Base-by-base conservation (phyloP, 106 monocot species). In the Acorus calamus region DNA sequence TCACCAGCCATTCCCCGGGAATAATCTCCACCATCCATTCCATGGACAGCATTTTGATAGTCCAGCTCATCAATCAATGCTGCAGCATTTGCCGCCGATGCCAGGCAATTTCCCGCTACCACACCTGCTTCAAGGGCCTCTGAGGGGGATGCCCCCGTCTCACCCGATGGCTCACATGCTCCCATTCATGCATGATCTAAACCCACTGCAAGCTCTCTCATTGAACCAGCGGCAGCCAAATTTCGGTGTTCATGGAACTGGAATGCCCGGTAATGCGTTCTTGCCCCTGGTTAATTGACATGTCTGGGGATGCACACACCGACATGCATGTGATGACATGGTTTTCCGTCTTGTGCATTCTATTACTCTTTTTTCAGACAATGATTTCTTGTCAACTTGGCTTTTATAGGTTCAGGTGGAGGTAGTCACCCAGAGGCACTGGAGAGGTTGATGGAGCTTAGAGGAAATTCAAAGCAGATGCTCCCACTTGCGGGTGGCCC, bases 401-500 rank as follows among this genome's bases (percentile, higher is more conserved):
- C 42, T 11, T 46, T 49, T 44, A 66, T 62, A 11, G 73, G 49
- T 59, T 28, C 28, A 28, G 70, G 50, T 64, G 67, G 50, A 28
- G 68, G 67, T 5, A 44, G 7, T 64, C 74, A 69, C 14, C 77
- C 81, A 8, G 83, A 80, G 51, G 72, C 68, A 14, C 56, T 80
- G 9, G 69, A 83, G 59, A 80, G 83, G 78, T 62, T 88, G 49
- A 57, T 83, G 83, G 83, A 88, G 63, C 28, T 84, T 48, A 67
- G 78, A 60, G 80, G 69, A 60, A 80, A 76, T 68, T 52, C 73
- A 44, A 78, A 78, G 71, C 82, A 82, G 49, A 47, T 69, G n/a
- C 80, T 65, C 48, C 73, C 63, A 56, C 47, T 74, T 43, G 6
- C 53, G 8, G 67, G 60, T 42, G 66, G 63, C 52, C 74, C 63